Evolutionary conservation across 352 stramenopile species (phyloP), one percentile per base, ranked within the genome.

Genomic region (Phytophthora cactorum): DNA sequence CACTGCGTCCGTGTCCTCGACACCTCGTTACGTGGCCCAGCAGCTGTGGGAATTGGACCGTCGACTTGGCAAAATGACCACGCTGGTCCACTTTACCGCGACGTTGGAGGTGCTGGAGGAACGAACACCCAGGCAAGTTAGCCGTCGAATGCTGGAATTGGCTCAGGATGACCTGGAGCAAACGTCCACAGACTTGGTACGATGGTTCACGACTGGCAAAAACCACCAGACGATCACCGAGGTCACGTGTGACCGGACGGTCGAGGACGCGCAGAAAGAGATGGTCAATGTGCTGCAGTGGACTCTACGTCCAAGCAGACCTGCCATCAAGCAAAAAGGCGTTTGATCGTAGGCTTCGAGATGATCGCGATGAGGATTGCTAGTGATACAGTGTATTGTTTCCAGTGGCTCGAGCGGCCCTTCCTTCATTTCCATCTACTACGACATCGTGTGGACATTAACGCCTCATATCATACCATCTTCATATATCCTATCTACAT

Each of bases 211-310:
- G 59, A 73, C 66, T 73, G 59, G 53, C 46, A 69, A 64, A 73
- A 73, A 22, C 36, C 58, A 34, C 12, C 58, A 46, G 22, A 59
- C 52, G 44, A 64, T 71, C 36, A 60, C 14, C 11, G 43, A 76
- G 32, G 63, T 89, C 38, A 72, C 76, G 45, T 90, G 79, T 47
- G 82, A 90, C 28, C 67, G 70, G 2, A 79, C 81, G 28, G 25
- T 83, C 4, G 56, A 59, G 11, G 68, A 87, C 59, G 56, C 75
- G 4, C 59, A 81, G 31, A 63, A 84, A 32, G 70, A 78, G 52
- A 70, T 90, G 43, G 66, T 68, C 14, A 52, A 60, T 11, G 62
- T 69, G 34, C 56, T 87, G 7, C 47, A 57, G 53, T 31, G 22
- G 10, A 12, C 22, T 25, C 52, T 75, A 8, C 52, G 52, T 14